These are phyloP conservation scores for Sclerotinia subarctica DNA, from an alignment of 2,329 filamentous ascomycete species.

Conservation along the genomic window DNA sequence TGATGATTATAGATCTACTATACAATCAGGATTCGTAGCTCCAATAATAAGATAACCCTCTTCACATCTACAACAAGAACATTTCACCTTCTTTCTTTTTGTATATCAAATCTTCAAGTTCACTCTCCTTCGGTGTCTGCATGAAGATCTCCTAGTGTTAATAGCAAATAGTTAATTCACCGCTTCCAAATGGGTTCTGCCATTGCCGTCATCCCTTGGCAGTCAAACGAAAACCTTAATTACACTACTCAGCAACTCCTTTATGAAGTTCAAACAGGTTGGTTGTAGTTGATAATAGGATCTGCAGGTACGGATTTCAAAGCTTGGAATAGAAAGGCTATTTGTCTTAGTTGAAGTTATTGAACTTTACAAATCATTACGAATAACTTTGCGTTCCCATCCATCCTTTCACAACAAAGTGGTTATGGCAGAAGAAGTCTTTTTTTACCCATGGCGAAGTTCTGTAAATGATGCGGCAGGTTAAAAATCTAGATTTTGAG, in stretches of 20 bases:
- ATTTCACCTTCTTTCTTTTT: no score
- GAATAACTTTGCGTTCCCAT: not conserved
- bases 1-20: no score
- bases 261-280: not conserved
- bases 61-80: no score
- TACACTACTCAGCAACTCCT: not conserved
- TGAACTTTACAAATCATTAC: not conserved
- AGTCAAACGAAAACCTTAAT: not conserved
- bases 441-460: not conserved
- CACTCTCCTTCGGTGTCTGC: no score
- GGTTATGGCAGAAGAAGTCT: not conserved
- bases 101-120: no score
- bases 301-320: not conserved
- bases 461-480: not conserved
- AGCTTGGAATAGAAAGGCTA: not conserved
- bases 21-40: no score
- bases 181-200: not conserved
- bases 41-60: no score
- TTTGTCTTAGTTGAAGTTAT: not conserved
- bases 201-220: not conserved
- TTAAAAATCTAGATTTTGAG: not conserved
- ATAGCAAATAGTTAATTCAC: not conserved
- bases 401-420: not conserved
- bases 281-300: not conserved
- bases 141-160: no score